Evolutionary conservation across 345 rosid species (phyloP).

Genomic region (Salix arbutifolia): DNA sequence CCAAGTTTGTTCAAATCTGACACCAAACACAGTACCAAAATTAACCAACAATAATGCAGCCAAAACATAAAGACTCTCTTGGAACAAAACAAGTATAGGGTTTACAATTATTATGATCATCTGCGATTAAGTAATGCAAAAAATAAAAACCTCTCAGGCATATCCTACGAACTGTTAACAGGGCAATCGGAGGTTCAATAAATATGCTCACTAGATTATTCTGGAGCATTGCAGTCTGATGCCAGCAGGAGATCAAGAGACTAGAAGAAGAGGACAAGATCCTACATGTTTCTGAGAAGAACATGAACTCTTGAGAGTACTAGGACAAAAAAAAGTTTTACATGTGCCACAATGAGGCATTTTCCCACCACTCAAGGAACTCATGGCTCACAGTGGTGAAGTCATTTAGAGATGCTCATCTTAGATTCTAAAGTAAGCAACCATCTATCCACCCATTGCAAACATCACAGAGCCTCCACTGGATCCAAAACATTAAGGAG

Average conservation of each 20-base stretch:
- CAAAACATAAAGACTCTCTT: not conserved
- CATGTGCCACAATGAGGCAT: not conserved
- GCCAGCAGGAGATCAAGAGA: not conserved
- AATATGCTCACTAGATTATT: not conserved
- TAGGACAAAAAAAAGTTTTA: not conserved
- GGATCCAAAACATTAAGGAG: too few relatives aligned
- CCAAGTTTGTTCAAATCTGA: conserved; percentile 84
- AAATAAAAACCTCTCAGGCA: not conserved
- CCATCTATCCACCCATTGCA: too few relatives aligned
- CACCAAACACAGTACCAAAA: not conserved
- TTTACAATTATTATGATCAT: not conserved
- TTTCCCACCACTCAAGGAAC: not conserved
- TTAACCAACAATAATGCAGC: not conserved
- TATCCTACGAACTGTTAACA: not conserved
- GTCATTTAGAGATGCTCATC: too few relatives aligned
- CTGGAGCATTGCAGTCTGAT: not conserved
- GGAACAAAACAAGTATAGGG: not conserved
- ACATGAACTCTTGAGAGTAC: too few relatives aligned
- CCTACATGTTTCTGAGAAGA: not conserved
- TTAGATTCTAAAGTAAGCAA: too few relatives aligned
- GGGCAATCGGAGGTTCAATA: not conserved
- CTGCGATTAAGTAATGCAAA: not conserved
- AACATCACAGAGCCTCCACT: too few relatives aligned
- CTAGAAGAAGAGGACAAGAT: not conserved
- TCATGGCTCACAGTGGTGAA: not conserved